Conservation (phyloP, 2,329 filamentous ascomycete species). For the Seiridium cupressi region DNA sequence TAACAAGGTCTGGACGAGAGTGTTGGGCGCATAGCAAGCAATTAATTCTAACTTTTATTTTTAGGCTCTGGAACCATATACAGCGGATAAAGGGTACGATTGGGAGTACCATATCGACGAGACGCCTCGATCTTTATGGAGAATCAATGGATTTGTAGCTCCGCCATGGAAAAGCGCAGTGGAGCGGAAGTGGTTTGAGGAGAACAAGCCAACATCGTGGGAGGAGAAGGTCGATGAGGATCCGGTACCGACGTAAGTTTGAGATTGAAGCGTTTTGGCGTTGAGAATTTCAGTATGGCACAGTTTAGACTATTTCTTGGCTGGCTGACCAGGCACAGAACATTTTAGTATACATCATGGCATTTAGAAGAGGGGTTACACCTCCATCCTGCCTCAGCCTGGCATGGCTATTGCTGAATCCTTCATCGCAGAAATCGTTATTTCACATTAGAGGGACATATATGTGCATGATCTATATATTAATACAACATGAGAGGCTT, state of each 20-base stretch:
- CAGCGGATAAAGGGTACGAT: constrained; percentile 38
- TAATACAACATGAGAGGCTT: neutral
- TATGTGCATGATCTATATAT: neutral
- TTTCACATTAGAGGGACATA: neutral
- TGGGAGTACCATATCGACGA: constrained; percentile 43
- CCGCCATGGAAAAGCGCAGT: constrained; percentile 32
- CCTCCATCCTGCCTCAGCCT: too few relatives aligned
- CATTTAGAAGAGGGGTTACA: neutral
- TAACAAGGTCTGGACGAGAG: constrained; percentile 7
- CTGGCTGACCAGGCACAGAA: too few relatives aligned
- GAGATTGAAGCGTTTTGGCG: too few relatives aligned
- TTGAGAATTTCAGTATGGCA: too few relatives aligned
- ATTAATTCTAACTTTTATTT: neutral
- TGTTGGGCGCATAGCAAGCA: neutral
- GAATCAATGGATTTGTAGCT: constrained; percentile 36
- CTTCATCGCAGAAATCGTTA: neutral
- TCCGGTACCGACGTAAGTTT: too few relatives aligned
- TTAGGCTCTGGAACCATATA: constrained; percentile 23
- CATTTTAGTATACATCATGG: too few relatives aligned
- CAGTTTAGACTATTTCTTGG: too few relatives aligned
- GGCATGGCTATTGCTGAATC: too few relatives aligned
- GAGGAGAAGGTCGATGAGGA: neutral
- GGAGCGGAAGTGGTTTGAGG: constrained; percentile 30
- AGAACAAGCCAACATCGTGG: neutral
- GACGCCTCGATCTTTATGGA: constrained; percentile 41